Evolutionary conservation across 140 eudicot genomes (phyloP), one percentile per base, ranked within the genome.

Genomic region (Cichorium intybus): DNA sequence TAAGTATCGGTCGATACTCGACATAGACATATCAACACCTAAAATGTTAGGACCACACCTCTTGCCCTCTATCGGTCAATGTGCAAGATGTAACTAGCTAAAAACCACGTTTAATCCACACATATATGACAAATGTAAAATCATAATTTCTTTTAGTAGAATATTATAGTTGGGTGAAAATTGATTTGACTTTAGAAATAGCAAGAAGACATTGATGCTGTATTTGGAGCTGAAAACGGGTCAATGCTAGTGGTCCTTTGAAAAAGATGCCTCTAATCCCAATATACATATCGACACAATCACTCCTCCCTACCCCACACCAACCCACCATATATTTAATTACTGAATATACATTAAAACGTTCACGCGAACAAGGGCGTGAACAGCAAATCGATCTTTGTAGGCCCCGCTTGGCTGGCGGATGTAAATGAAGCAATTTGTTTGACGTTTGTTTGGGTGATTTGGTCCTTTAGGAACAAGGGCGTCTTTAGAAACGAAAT

Each of bases 211-310:
- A 58, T 60, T 71, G 65, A 60, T 26, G 69, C 5, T 48, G 17
- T 8, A 35, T 14, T n/a, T 20, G 20, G 43, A 35, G 61, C 51
- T 49, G 53, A 49, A 70, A 23, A 49, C 35, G 33, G 31, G 54
- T 33, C 31, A 56, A 70, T 60, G 62, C 12, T 41, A 53, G 34
- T 71, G 84, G 68, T 81, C 73, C 80, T 72, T 75, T 82, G 56
- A 62, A 76, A 71, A 54, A 56, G 58, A 16, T 21, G 35, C 45
- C 24, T 15, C 51, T 59, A 37, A 71, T 71, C 62, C 64, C 70
- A 62, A 62, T 62, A 49, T 71, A 10, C 56, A 41, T 69, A 57
- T 28, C 58, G 48, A 62, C 70, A 71, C 46, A 61, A 61, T 71
- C 63, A 60, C 45, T 57, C 48, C 58, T 21, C 45, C 24, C 3